These are phyloP conservation scores for Pseudotulostoma volvatum DNA, from an alignment of 495 filamentous ascomycete genomes.

Conservation along the genomic window DNA sequence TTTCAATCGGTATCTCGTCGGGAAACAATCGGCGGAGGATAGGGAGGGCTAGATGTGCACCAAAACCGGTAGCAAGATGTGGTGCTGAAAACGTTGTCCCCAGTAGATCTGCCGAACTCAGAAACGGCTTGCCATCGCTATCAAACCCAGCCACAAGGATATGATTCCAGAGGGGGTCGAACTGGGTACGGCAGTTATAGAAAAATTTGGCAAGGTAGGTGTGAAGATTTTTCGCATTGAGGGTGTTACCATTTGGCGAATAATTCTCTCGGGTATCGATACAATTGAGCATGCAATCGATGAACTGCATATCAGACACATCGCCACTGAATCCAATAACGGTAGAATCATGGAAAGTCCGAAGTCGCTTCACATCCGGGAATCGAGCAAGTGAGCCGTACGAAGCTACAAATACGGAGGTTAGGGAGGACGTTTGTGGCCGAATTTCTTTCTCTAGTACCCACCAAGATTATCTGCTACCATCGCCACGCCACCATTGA, in stretches of 20 bases:
- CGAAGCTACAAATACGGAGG: constrained; percentile 43
- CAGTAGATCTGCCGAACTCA: constrained; percentile 77
- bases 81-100: constrained; percentile 82
- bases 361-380: constrained; percentile 81
- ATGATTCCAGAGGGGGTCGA: constrained; percentile 96
- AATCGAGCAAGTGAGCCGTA: constrained; percentile 96
- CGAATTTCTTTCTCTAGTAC: constrained; percentile 4
- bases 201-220: constrained; percentile 88
- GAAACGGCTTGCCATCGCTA: constrained; percentile 62
- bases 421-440: constrained; percentile 1
- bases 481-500: constrained; percentile 88
- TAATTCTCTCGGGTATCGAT: constrained; percentile 86
- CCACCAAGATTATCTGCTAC: constrained; percentile 91
- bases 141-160: constrained; percentile 83
- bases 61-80: constrained; percentile 83
- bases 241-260: constrained; percentile 36
- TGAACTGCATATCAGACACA: constrained; percentile 96
- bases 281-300: constrained; percentile 73
- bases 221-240: constrained; percentile 87
- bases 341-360: constrained; percentile 54
- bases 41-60: constrained; percentile 81
- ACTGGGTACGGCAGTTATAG: constrained; percentile 83
- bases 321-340: constrained; percentile 84
- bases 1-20: constrained; percentile 57
- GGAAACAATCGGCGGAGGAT: constrained; percentile 68